A percentile compares a stretch with the other conserved stretches of the same genome.
phyloP scores from a whole-genome alignment of 2,329 filamentous ascomycete species.

The Pseudomassariella vexata region DNA sequence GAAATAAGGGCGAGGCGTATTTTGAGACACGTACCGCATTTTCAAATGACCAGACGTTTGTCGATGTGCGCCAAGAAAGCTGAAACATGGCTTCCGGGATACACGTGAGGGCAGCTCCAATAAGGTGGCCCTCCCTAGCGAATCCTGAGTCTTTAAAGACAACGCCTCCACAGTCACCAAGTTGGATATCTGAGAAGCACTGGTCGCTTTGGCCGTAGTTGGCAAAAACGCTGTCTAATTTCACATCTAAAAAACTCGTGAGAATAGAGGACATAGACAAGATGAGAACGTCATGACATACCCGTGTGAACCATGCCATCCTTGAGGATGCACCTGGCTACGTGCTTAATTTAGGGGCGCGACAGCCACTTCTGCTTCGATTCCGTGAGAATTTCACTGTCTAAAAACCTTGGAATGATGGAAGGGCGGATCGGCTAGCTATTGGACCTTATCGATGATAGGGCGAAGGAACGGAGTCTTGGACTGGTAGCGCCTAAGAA shows the following conservation, averaged over 20 bases:
- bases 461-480: slow-evolving; percentile 15
- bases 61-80: slow-evolving; percentile 16
- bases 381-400: slow-evolving; percentile 17
- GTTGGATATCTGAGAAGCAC: slow-evolving; percentile 19
- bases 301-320: slow-evolving; percentile 19
- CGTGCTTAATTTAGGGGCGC: slow-evolving; percentile 20
- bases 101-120: slow-evolving; percentile 15
- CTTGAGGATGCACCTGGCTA: slow-evolving; percentile 14
- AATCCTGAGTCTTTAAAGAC: slow-evolving; percentile 14
- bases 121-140: slow-evolving; percentile 14
- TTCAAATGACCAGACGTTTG: slow-evolving; percentile 22
- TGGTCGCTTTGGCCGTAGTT: slow-evolving; percentile 11
- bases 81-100: slow-evolving; percentile 19
- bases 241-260: slow-evolving; percentile 14
- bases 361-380: slow-evolving; percentile 17
- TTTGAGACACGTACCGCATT: slow-evolving; percentile 11
- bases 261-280: slow-evolving; percentile 1
- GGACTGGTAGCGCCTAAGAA: slow-evolving; percentile 16
- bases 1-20: neutral
- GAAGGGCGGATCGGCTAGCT: slow-evolving; percentile 15
- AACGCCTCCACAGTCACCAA: slow-evolving; percentile 18
- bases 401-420: slow-evolving; percentile 16
- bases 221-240: slow-evolving; percentile 20
- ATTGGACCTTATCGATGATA: slow-evolving; percentile 15
- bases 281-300: slow-evolving; percentile 4